phyloP scores from a whole-genome alignment of 2,329 filamentous ascomycete genomes.

The Fusarium sp. region DNA sequence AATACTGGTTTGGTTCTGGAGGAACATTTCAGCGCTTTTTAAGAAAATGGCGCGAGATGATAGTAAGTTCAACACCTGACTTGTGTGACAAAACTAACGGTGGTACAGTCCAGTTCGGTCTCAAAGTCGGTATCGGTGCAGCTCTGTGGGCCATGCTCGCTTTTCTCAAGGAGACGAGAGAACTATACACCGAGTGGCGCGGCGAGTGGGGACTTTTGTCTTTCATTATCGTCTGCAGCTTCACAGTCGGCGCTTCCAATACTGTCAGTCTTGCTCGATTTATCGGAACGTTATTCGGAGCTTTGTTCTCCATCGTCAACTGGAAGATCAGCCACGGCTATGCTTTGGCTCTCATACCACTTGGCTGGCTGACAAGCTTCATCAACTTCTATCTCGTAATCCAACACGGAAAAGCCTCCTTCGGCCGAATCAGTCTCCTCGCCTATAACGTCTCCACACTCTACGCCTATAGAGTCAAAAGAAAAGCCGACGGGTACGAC shows the following conservation, averaged over 20 bases:
- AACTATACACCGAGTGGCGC: slow-evolving; percentile 86
- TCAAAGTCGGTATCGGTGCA: slow-evolving; percentile 93
- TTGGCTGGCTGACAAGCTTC: slow-evolving; percentile 84
- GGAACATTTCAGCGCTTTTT: slow-evolving; percentile 51
- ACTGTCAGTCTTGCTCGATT: slow-evolving; percentile 90
- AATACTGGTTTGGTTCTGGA: slow-evolving; percentile 38
- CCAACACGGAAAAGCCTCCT: slow-evolving; percentile 83
- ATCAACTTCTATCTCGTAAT: slow-evolving; percentile 92
- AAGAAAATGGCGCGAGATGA: slow-evolving; percentile 59
- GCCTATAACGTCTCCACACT: slow-evolving; percentile 96
- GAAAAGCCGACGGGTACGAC: slow-evolving; percentile 72
- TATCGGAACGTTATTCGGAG: slow-evolving; percentile 85
- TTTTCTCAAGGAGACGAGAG: slow-evolving; percentile 81
- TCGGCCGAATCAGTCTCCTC: slow-evolving; percentile 92
- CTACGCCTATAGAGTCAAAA: slow-evolving; percentile 90
- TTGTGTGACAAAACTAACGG: slow-evolving; percentile 24
- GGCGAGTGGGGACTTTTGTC: slow-evolving; percentile 97
- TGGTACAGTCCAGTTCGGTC: slow-evolving; percentile 72
- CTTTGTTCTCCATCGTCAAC: slow-evolving; percentile 76
- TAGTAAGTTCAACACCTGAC: slow-evolving; percentile 44
- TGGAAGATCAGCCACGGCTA: slow-evolving; percentile 84
- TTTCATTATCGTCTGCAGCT: slow-evolving; percentile 98
- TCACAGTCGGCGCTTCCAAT: slow-evolving; percentile 98
- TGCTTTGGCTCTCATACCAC: slow-evolving; percentile 76
- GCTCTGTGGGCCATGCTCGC: slow-evolving; percentile 89